Evolutionary conservation across 1,284 basidiomycete genomes (phyloP).

Genomic region (Chiua sp.): DNA sequence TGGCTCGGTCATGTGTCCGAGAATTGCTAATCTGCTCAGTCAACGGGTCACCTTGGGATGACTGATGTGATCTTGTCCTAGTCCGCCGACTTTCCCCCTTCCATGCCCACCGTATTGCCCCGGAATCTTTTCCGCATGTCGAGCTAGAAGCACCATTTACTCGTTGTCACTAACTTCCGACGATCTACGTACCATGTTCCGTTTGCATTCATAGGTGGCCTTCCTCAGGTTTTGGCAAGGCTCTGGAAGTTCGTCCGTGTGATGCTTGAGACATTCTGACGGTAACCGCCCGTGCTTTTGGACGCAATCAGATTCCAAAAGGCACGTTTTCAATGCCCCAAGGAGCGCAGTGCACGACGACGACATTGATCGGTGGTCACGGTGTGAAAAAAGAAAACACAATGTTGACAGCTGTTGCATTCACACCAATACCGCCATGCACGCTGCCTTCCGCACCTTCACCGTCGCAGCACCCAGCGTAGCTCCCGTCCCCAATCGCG

Average conservation of each 20-base stretch:
- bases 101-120: conserved; percentile 69
- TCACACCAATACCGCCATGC: conserved; percentile 30
- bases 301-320: conserved; percentile 85
- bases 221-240: conserved; percentile 76
- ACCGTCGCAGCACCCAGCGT: conserved; percentile 58
- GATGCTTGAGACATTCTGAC: conserved; percentile 79
- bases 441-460: conserved; percentile 45
- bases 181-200: conserved; percentile 75
- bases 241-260: conserved; percentile 75
- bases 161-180: not conserved
- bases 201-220: conserved; percentile 87
- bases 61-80: not conserved
- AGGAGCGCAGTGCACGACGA: conserved; percentile 79
- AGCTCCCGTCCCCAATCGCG: conserved; percentile 66
- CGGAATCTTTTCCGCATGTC: conserved; percentile 86
- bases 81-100: conserved; percentile 21
- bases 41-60: conserved; percentile 1
- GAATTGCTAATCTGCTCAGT: conserved; percentile 29
- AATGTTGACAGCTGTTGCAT: conserved; percentile 10
- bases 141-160: conserved; percentile 50
- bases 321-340: conserved; percentile 76
- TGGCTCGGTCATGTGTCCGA: conserved; percentile 16
- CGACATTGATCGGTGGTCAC: conserved; percentile 54
- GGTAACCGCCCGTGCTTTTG: conserved; percentile 72
- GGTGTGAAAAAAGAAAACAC: not conserved